A percentile compares a stretch with the other conserved stretches of the same genome.
Conservation (phyloP, 495 filamentous ascomycete species). For the Neurospora sp. region DNA sequence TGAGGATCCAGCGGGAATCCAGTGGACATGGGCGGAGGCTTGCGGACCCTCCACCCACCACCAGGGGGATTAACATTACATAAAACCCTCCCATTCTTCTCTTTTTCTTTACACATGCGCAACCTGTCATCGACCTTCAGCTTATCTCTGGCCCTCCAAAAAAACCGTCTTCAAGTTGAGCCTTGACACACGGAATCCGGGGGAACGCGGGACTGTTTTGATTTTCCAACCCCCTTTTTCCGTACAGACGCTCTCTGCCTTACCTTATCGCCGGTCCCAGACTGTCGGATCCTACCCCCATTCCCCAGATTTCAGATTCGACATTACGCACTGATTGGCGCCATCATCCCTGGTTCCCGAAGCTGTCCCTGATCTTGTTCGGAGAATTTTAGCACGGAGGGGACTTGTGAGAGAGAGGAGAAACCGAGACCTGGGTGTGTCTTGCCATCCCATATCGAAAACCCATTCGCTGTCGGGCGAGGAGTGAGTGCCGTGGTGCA, state of each 20-base stretch:
- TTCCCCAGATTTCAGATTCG: constrained; percentile 23
- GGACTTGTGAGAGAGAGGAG: neutral
- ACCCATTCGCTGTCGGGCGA: neutral
- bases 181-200: constrained; percentile 26
- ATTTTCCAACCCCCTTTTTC: constrained; percentile 12
- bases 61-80: constrained; percentile 41
- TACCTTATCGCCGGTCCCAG: constrained; percentile 33
- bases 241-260: constrained; percentile 1
- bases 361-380: constrained; percentile 15
- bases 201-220: constrained; percentile 16
- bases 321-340: constrained; percentile 43
- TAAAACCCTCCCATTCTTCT: constrained; percentile 41
- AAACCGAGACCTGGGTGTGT: neutral
- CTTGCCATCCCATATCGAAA: neutral
- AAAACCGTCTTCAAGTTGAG: constrained; percentile 27
- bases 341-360: constrained; percentile 17
- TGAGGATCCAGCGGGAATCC: neutral
- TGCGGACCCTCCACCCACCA: constrained; percentile 24
- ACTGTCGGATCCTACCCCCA: constrained; percentile 32
- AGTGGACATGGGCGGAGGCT: constrained; percentile 11
- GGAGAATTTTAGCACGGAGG: constrained; percentile 12
- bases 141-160: constrained; percentile 32
- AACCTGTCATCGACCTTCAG: constrained; percentile 33
- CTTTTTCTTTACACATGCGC: constrained; percentile 37
- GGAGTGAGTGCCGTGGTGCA: neutral